Evolutionary conservation across 352 stramenopile species (phyloP).

Genomic region (Aphanomyces astaci): DNA sequence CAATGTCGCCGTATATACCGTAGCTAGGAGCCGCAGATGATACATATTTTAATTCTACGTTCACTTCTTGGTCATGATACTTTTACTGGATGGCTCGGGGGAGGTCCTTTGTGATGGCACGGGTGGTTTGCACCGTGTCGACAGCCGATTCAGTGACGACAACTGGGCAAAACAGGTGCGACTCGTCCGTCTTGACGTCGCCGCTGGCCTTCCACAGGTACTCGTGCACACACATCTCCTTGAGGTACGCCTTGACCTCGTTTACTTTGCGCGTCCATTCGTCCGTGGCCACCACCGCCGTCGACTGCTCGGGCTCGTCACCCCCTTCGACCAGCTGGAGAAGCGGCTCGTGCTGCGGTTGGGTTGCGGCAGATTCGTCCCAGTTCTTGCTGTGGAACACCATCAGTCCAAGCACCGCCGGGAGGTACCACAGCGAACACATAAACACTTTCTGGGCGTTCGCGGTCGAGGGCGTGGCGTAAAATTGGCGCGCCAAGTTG

Average conservation of each 20-base stretch:
- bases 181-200: conserved; percentile 48
- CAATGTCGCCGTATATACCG: too few relatives aligned
- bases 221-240: conserved; percentile 79
- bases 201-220: conserved; percentile 54
- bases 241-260: conserved; percentile 51
- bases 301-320: conserved; percentile 51
- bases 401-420: conserved; percentile 95
- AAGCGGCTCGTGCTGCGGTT: conserved; percentile 45
- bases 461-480: conserved; percentile 88
- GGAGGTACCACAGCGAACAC: conserved; percentile 97
- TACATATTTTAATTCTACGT: too few relatives aligned
- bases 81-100: neutral
- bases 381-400: conserved; percentile 94
- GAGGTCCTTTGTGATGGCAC: neutral
- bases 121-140: conserved; percentile 49
- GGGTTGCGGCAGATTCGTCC: conserved; percentile 46
- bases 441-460: conserved; percentile 97
- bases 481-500: conserved; percentile 93
- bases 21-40: too few relatives aligned
- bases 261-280: conserved; percentile 60
- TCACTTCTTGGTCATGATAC: too few relatives aligned
- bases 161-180: conserved; percentile 69
- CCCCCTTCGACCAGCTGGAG: conserved; percentile 61
- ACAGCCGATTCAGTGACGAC: conserved; percentile 57
- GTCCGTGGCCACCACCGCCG: conserved; percentile 31